These are phyloP conservation scores for Cruciata laevipes DNA, from an alignment of 257 asterid genomes.

Conservation along the genomic window DNA sequence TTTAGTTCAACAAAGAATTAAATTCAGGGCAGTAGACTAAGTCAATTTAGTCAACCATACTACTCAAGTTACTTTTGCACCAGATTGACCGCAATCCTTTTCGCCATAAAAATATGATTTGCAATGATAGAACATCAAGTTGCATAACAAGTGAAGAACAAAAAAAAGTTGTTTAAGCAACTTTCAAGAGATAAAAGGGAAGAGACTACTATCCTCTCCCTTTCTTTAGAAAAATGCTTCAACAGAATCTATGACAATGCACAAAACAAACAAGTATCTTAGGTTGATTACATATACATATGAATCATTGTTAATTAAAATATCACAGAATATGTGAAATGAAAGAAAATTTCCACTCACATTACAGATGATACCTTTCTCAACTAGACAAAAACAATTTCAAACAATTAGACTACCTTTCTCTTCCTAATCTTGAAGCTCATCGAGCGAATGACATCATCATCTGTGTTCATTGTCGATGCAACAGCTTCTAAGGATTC, in stretches of 20 bases:
- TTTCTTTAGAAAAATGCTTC: not conserved
- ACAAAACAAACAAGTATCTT: not conserved
- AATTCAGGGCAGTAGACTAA: too few relatives aligned
- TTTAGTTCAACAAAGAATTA: too few relatives aligned
- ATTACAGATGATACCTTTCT: conserved; percentile 14
- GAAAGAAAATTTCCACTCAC: not conserved
- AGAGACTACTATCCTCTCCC: not conserved
- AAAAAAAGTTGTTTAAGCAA: not conserved
- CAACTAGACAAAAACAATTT: conserved; percentile 9
- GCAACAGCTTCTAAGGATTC: conserved; percentile 47
- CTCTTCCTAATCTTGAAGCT: conserved; percentile 82
- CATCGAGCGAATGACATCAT: conserved; percentile 67
- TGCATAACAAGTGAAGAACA: not conserved
- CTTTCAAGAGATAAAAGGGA: conserved; percentile 3
- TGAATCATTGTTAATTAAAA: not conserved
- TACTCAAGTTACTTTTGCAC: not conserved
- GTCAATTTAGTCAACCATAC: not conserved
- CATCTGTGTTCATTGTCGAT: conserved; percentile 52
- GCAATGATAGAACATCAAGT: not conserved
- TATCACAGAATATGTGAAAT: not conserved
- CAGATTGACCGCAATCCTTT: not conserved
- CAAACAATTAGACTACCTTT: conserved; percentile 27
- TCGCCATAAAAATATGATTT: not conserved
- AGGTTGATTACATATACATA: conserved; percentile 4
- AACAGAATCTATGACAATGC: not conserved